These are phyloP conservation scores for Epicoccum sorghinum DNA, from an alignment of 2,329 filamentous ascomycete genomes.

Conservation along the genomic window DNA sequence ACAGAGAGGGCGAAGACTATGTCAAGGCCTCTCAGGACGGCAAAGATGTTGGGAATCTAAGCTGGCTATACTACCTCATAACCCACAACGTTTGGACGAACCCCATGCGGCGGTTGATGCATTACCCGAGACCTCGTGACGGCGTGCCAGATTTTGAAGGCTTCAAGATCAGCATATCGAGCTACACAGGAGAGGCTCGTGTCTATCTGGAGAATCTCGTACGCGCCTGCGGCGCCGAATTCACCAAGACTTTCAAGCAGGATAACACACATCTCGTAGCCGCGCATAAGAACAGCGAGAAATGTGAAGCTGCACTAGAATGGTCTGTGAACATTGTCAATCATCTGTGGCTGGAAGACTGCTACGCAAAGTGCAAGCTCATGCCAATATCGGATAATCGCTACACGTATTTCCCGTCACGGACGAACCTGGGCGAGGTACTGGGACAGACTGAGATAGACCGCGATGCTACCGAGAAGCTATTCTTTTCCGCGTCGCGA, in stretches of 20 bases:
- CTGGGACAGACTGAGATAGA: conserved; percentile 89
- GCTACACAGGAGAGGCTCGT: conserved; percentile 93
- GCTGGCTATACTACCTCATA: conserved; percentile 93
- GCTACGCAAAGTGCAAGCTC: conserved; percentile 85
- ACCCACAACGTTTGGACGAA: conserved; percentile 88
- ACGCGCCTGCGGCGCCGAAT: conserved; percentile 80
- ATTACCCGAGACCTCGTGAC: conserved; percentile 81
- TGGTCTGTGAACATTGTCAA: conserved; percentile 92
- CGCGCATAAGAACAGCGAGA: conserved; percentile 86
- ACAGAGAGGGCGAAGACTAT: conserved; percentile 81
- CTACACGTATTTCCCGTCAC: conserved; percentile 84
- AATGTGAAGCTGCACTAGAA: conserved; percentile 88
- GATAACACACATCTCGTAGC: conserved; percentile 97
- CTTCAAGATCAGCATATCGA: conserved; percentile 86
- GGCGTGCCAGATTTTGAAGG: conserved; percentile 81
- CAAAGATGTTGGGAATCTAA: conserved; percentile 88
- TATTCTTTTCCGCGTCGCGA: conserved; percentile 58
- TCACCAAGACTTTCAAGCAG: conserved; percentile 92
- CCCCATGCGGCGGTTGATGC: conserved; percentile 79
- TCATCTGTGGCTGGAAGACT: conserved; percentile 97
- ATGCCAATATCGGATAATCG: conserved; percentile 74
- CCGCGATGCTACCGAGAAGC: conserved; percentile 71
- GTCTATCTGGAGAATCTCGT: conserved; percentile 94
- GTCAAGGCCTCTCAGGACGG: conserved; percentile 73
- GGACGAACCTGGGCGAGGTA: conserved; percentile 91